Evolutionary conservation across 495 filamentous ascomycete species (phyloP).

Genomic region (Neurospora sp.): DNA sequence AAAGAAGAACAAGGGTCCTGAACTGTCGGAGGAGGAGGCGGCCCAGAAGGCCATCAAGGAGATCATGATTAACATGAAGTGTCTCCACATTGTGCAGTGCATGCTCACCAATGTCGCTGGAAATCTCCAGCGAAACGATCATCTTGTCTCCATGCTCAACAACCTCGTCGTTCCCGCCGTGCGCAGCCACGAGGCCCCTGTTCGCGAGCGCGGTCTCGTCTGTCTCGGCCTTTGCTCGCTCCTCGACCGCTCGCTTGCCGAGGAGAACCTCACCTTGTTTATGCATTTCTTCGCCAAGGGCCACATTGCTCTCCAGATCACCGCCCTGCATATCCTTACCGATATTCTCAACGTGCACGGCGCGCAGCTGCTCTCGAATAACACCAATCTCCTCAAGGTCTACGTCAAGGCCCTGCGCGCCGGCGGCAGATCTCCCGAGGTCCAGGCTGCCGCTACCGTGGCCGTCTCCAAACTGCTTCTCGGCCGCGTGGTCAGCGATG

Average conservation of each 20-base stretch:
- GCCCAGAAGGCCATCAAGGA: slow-evolving; percentile 76
- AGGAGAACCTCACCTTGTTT: slow-evolving; percentile 88
- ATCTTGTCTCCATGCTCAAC: slow-evolving; percentile 90
- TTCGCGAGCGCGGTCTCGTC: slow-evolving; percentile 79
- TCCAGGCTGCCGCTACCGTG: slow-evolving; percentile 73
- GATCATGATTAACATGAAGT: slow-evolving; percentile 96
- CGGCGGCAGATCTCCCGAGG: slow-evolving; percentile 53
- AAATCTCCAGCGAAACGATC: slow-evolving; percentile 72
- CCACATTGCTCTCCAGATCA: slow-evolving; percentile 78
- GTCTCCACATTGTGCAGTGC: slow-evolving; percentile 92
- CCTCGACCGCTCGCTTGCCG: slow-evolving; percentile 80
- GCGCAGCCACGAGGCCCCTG: slow-evolving; percentile 81
- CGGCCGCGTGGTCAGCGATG: slow-evolving; percentile 52
- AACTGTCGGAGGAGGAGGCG: slow-evolving; percentile 59
- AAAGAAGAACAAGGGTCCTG: slow-evolving; percentile 37
- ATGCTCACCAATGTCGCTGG: slow-evolving; percentile 89
- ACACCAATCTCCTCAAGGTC: slow-evolving; percentile 58
- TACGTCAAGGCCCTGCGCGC: slow-evolving; percentile 68
- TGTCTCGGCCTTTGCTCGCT: slow-evolving; percentile 88
- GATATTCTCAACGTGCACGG: slow-evolving; percentile 88
- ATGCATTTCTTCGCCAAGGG: slow-evolving; percentile 94
- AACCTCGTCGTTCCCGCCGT: slow-evolving; percentile 94
- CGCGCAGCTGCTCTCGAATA: slow-evolving; percentile 53
- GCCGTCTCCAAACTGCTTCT: slow-evolving; percentile 83
- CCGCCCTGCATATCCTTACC: slow-evolving; percentile 82